Evolutionary conservation across 73 alveolate genomes (phyloP).

Genomic region (Paramecium caudatum): DNA sequence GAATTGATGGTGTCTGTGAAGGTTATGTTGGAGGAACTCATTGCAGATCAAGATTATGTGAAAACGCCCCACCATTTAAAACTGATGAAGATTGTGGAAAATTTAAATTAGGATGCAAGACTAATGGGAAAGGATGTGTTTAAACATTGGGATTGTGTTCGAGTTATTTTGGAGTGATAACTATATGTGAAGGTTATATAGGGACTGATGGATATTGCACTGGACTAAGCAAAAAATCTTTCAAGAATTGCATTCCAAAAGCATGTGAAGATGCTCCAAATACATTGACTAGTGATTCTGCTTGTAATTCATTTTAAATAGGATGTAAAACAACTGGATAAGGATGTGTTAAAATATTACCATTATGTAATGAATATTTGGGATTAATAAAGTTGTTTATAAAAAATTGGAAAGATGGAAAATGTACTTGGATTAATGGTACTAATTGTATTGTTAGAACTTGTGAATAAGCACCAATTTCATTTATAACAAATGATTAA

Average conservation of each 20-base stretch:
- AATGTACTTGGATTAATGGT: constrained; percentile 1
- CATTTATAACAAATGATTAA: neutral
- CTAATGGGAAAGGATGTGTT: constrained; percentile 41
- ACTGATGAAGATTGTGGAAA: constrained; percentile 6
- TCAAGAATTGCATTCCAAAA: neutral
- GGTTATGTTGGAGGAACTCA: constrained; percentile 39
- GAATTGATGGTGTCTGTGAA: constrained; percentile 45
- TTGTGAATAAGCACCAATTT: neutral
- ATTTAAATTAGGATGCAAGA: neutral
- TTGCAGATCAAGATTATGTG: constrained; percentile 31
- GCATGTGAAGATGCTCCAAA: constrained; percentile 41
- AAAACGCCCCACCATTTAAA: neutral
- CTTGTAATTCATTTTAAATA: neutral
- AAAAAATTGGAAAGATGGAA: constrained; percentile 13
- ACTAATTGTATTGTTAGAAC: neutral
- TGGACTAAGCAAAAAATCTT: neutral
- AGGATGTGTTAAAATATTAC: constrained; percentile 9
- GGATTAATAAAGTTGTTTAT: neutral
- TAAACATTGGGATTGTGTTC: neutral
- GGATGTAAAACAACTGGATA: constrained; percentile 41
- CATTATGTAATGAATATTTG: constrained; percentile 4
- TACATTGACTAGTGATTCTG: neutral
- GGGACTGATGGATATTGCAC: constrained; percentile 49
- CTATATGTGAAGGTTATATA: neutral
- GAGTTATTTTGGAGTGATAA: neutral